Conservation (phyloP, 768 basidiomycete genomes). For the Panaeolus papilionaceus region DNA sequence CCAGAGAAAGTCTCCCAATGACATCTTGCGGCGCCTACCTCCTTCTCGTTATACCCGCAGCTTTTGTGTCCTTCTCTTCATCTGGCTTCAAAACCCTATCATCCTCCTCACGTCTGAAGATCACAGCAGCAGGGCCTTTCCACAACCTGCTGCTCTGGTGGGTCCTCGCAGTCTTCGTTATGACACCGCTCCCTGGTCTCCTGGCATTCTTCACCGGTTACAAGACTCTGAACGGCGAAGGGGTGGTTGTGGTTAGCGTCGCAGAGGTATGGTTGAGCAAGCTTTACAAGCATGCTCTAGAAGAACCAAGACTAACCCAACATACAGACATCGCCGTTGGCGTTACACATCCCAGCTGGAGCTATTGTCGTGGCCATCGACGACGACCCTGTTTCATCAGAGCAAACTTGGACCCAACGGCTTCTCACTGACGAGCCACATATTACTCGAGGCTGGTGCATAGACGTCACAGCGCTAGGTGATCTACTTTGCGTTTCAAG, state of each 20-base stretch:
- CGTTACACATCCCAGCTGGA: conserved; percentile 59
- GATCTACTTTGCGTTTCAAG: background rate
- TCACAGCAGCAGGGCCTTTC: conserved; percentile 77
- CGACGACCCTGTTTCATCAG: conserved; percentile 54
- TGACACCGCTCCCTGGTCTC: conserved; percentile 36
- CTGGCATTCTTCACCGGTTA: conserved; percentile 52
- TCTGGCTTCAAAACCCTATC: conserved; percentile 44
- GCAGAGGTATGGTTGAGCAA: conserved; percentile 12
- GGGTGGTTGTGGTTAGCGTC: conserved; percentile 63
- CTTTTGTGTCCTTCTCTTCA: conserved; percentile 70
- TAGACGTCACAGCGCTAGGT: conserved; percentile 35
- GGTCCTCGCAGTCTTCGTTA: conserved; percentile 42
- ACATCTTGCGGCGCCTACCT: conserved; percentile 66
- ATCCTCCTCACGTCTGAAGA: conserved; percentile 55
- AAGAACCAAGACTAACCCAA: background rate
- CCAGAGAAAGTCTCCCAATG: conserved; percentile 70
- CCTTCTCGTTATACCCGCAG: conserved; percentile 70
- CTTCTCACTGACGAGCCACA: conserved; percentile 36
- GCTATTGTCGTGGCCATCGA: conserved; percentile 70
- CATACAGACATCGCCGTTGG: conserved; percentile 65
- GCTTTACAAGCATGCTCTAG: background rate
- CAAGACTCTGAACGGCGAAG: conserved; percentile 54
- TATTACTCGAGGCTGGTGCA: conserved; percentile 66
- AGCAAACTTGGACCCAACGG: conserved; percentile 50
- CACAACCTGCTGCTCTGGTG: conserved; percentile 75